phyloP scores from a whole-genome alignment of 1,139 yeast genomes.

The Dujonia santamariae region DNA sequence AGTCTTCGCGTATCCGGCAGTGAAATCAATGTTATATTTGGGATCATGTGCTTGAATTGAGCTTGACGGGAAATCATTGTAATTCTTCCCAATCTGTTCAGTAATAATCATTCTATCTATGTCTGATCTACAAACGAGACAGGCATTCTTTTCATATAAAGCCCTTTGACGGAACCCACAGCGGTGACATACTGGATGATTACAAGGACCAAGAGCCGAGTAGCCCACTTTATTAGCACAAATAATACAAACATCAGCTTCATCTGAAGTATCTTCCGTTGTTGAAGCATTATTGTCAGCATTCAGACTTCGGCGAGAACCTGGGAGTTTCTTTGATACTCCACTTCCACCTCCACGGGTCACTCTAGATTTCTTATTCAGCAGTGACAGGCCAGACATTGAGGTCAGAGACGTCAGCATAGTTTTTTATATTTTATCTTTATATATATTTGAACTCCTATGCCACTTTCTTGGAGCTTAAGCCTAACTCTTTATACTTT shows the following conservation, averaged over 20 bases:
- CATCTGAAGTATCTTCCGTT: constrained; percentile 7
- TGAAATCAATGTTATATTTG: constrained; percentile 51
- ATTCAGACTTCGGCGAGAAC: neutral
- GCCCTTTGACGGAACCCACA: constrained; percentile 86
- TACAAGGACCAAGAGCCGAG: constrained; percentile 78
- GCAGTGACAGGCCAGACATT: no score
- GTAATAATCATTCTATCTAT: constrained; percentile 60
- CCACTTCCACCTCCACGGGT: constrained; percentile 6
- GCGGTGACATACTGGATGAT: constrained; percentile 77
- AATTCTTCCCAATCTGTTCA: constrained; percentile 34
- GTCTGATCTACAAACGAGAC: constrained; percentile 82
- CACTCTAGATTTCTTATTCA: constrained; percentile 2
- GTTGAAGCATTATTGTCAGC: constrained; percentile 6
- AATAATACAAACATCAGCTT: constrained; percentile 60
- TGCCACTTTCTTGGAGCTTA: no score
- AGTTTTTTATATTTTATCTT: no score
- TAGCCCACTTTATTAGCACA: constrained; percentile 72
- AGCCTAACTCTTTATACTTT: no score
- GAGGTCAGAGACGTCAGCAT: no score
- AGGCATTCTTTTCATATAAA: constrained; percentile 65
- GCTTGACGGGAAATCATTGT: constrained; percentile 28
- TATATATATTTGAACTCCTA: no score
- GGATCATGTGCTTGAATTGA: constrained; percentile 36
- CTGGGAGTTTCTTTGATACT: neutral
- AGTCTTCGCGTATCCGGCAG: constrained; percentile 38